Percentiles rank a stretch among this genome's conserved stretches.
Conservation (phyloP, 1,284 basidiomycete species). For the Rhodotorula sp. region DNA sequence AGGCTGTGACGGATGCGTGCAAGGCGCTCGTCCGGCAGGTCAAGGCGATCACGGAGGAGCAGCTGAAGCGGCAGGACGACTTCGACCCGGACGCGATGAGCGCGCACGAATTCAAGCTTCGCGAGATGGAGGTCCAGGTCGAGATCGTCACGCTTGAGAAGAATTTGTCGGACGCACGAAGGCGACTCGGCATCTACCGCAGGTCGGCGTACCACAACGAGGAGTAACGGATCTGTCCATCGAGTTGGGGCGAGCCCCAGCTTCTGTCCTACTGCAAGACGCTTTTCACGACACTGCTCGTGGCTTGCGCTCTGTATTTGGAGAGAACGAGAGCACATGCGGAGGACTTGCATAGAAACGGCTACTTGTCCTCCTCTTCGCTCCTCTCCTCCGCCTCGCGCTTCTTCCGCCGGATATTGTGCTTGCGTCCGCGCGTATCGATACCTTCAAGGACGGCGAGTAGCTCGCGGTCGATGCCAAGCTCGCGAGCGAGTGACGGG, state of each 20-base stretch:
- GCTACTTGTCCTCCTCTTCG: not conserved
- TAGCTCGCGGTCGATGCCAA: conserved; percentile 21
- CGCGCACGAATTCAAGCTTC: conserved; percentile 90
- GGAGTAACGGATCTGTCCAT: not conserved
- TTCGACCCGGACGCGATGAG: conserved; percentile 92
- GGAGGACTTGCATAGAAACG: too few species aligned
- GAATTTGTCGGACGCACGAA: conserved; percentile 64
- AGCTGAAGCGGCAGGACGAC: conserved; percentile 67
- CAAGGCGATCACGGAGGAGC: conserved; percentile 85
- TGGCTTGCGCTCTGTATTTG: too few species aligned
- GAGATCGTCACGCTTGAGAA: conserved; percentile 78
- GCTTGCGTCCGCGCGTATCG: not conserved
- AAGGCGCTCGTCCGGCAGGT: conserved; percentile 94
- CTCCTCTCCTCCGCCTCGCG: not conserved
- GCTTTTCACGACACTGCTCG: not conserved
- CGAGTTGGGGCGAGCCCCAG: too few species aligned
- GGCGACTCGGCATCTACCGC: conserved; percentile 82
- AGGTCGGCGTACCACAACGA: conserved; percentile 67
- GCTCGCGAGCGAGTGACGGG: conserved; percentile 11
- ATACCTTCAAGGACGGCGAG: conserved; percentile 5
- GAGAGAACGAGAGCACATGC: too few species aligned
- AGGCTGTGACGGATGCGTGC: conserved; percentile 98
- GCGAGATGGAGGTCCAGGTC: conserved; percentile 99
- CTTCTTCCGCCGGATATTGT: not conserved
- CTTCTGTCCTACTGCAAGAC: not conserved